Conservation (phyloP, 371 early-diverging fungal genomes). For the Rhizopus arrhizus region DNA sequence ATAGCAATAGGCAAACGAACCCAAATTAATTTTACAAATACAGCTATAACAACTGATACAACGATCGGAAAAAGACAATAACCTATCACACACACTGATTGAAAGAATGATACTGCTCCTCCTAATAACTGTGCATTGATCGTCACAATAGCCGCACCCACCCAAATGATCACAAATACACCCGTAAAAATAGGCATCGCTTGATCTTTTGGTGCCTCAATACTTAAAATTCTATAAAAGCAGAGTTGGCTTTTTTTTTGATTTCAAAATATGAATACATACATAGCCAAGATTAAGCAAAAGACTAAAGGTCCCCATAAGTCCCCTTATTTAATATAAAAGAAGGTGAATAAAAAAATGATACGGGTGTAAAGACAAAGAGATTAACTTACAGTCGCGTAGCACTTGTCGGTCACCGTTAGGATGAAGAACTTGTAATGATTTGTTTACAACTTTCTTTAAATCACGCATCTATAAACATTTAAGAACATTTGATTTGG, state of each 20-base stretch:
- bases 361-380: neutral
- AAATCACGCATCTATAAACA: conserved; percentile 73
- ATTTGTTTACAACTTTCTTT: conserved; percentile 70
- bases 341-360: neutral
- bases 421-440: conserved; percentile 76
- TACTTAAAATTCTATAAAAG: conserved; percentile 57
- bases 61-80: conserved; percentile 94
- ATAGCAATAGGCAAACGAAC: conserved; percentile 71
- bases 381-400: conserved; percentile 68
- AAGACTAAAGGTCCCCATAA: conserved; percentile 94
- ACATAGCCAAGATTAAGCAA: conserved; percentile 86
- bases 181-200: conserved; percentile 85
- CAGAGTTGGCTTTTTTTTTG: neutral
- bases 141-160: conserved; percentile 90
- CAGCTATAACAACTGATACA: conserved; percentile 68
- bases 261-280: conserved; percentile 22
- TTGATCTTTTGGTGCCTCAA: conserved; percentile 70
- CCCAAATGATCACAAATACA: conserved; percentile 90
- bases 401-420: conserved; percentile 67
- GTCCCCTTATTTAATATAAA: conserved; percentile 68
- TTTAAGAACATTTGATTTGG: neutral
- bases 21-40: conserved; percentile 64
- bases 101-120: conserved; percentile 90
- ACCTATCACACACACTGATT: conserved; percentile 91
- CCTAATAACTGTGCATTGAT: conserved; percentile 91